Base-by-base conservation (phyloP, 2,329 filamentous ascomycete genomes). In the Alternaria alternata region DNA sequence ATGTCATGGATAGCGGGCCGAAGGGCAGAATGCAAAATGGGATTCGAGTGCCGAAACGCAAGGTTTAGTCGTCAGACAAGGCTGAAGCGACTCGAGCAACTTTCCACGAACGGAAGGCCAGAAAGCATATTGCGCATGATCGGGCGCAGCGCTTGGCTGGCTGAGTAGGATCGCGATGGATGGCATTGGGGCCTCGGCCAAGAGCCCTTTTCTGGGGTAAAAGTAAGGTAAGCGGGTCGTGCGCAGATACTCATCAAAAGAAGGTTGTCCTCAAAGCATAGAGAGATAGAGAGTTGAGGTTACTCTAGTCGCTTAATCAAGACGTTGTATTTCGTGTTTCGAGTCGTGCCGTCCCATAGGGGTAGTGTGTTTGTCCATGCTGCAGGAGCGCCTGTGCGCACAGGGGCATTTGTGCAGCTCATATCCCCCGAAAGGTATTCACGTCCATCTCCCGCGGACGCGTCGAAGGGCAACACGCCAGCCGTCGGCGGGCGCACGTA, bases 131-230 rank as follows among this genome's bases (percentile, higher is more conserved):
- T 58, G 34, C 49, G 48, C 49, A 41, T 58, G 49, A 46, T 54
- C 49, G 42, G 55, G 55, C 34, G 52, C 24, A 18, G 41, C 42
- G 24, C 30, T 51, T 47, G 39, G 30, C 12, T 43, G 49, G 49
- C n/a, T 54, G 36, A 38, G 49, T 22, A 41, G 38, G 20, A 38
- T 36, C 16, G 18, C 18, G 43, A 18, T 42, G 39, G 12, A 16
- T 24, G 39, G 39, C 39, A 14, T 42, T 24, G 39, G 39, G 12
- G 11, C 39, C 38, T 41, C 30, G 30, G 47, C 47, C 51, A 63
- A 61, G 34, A 34, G 54, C 42, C 51, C 51, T 63, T 61, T 61
- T 26, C 58, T 22, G 47, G 61, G 58, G 54, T 55, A 61, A 54
- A 47, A 46, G 51, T 42, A 43, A 59, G 42, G 28, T n/a, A 22